Evolutionary conservation across 768 basidiomycete species (phyloP).

Genomic region (Pisolithus albus): DNA sequence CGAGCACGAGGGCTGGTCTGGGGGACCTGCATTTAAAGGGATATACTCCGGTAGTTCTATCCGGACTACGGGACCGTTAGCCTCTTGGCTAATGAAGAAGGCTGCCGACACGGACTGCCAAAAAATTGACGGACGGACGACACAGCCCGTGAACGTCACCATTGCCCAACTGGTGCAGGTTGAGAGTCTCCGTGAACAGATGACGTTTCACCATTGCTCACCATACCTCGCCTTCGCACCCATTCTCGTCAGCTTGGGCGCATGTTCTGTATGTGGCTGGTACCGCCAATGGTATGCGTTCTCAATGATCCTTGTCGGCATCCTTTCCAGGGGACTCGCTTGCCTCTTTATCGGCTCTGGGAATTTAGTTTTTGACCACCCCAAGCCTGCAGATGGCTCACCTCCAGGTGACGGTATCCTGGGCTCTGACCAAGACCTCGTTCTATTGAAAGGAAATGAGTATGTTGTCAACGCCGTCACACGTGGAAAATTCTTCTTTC

Average conservation of each 20-base stretch:
- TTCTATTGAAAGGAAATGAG: not conserved
- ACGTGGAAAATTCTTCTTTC: not conserved
- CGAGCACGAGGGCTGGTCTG: not conserved
- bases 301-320: slow-evolving; percentile 10
- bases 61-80: slow-evolving; percentile 15
- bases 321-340: slow-evolving; percentile 22
- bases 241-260: not conserved
- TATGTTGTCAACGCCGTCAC: not conserved
- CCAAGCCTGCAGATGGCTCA: too few species aligned
- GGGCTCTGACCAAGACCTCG: too few species aligned
- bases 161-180: slow-evolving; percentile 8
- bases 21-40: slow-evolving; percentile 15
- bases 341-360: slow-evolving; percentile 20
- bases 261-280: slow-evolving; percentile 11
- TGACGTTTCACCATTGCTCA: slow-evolving; percentile 5
- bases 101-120: not conserved
- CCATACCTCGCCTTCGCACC: not conserved
- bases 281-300: not conserved
- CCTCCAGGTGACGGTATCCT: too few species aligned
- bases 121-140: slow-evolving; percentile 5
- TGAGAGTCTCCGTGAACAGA: not conserved
- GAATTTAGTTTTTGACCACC: slow-evolving; percentile 2
- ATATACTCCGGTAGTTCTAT: slow-evolving; percentile 13
- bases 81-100: slow-evolving; percentile 9
- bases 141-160: slow-evolving; percentile 9